Evolutionary conservation across 2,329 filamentous ascomycete species (phyloP), one percentile per base, ranked within the genome.

Genomic region (Fusarium tjaetaba): DNA sequence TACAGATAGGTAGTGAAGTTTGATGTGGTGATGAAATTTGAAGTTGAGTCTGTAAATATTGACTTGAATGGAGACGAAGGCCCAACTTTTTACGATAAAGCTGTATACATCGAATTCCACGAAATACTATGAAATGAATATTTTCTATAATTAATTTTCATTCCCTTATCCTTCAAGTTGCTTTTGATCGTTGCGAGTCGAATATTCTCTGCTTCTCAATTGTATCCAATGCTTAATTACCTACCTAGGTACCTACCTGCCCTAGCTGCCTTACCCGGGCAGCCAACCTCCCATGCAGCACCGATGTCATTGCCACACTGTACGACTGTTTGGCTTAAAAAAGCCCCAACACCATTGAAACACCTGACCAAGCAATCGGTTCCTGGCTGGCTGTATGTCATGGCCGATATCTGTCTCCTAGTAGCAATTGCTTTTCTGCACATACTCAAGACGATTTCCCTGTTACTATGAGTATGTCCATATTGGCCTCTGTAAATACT

Each of bases 341-440:
- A 55, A 36, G 43, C 52, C 64, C 43, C 65, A 51, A 58, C 15
- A 38, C 41, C 41, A 36, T 46, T 24, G 11, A 34, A 42, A 9
- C 39, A 66, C 46, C 41, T 60, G 56, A 62, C 52, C 66, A 65
- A 71, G 48, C 36, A 38, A 43, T 69, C 58, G 48, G 61, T 69
- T 73, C 73, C 67, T 65, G 66, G 59, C n/a, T 43, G 36, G 43
- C 63, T 61, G 62, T 56, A 73, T 71, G 69, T 49, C 65, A 62
- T 62, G 46, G 64, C 34, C 11, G 34, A 49, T 59, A 55, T 46
- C 48, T 24, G 41, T 42, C 62, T 43, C 48, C n/a, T 24, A 26
- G 15, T 36, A 49, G 14, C 41, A 26, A 20, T 26, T 28, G 15
- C n/a, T 28, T 32, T 56, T 55, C 56, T 36, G 49, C 32, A 52